These are phyloP conservation scores for Colletotrichum australisinense DNA, from an alignment of 2,329 filamentous ascomycete genomes.

Conservation along the genomic window DNA sequence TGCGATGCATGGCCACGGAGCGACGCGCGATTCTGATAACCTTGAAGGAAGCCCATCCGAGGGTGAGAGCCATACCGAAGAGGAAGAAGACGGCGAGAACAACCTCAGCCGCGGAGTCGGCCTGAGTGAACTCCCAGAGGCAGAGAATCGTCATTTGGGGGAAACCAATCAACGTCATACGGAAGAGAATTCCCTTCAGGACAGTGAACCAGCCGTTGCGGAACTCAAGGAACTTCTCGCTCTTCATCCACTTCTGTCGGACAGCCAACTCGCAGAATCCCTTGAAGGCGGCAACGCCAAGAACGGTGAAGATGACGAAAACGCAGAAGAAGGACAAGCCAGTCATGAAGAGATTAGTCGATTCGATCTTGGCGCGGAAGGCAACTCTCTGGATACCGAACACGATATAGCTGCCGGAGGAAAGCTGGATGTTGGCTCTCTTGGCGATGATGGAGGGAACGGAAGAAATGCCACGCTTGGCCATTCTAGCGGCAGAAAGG, in stretches of 20 bases:
- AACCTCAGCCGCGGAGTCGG: conserved; percentile 87
- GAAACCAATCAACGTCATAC: conserved; percentile 89
- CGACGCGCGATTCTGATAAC: conserved; percentile 90
- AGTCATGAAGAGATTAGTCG: conserved; percentile 93
- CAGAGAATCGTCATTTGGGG: conserved; percentile 91
- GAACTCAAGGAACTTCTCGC: conserved; percentile 91
- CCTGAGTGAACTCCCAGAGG: conserved; percentile 91
- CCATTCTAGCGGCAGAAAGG: conserved; percentile 46
- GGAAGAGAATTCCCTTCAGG: conserved; percentile 93
- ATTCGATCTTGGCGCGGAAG: conserved; percentile 86
- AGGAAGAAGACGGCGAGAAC: conserved; percentile 92
- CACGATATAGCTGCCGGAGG: conserved; percentile 70
- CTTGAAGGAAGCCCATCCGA: conserved; percentile 90
- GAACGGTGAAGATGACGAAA: conserved; percentile 80
- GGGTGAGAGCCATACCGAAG: conserved; percentile 79
- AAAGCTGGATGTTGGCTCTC: conserved; percentile 64
- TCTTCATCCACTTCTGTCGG: conserved; percentile 81
- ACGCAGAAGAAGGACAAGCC: conserved; percentile 89
- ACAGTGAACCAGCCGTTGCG: conserved; percentile 94
- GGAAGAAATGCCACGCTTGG: conserved; percentile 59
- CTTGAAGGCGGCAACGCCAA: conserved; percentile 84
- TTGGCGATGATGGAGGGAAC: conserved; percentile 54
- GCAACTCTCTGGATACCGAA: conserved; percentile 90
- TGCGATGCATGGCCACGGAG: conserved; percentile 92
- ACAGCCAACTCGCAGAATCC: conserved; percentile 80